Base-by-base conservation (phyloP, 768 basidiomycete genomes). In the Cystofilobasidium ferigula region DNA sequence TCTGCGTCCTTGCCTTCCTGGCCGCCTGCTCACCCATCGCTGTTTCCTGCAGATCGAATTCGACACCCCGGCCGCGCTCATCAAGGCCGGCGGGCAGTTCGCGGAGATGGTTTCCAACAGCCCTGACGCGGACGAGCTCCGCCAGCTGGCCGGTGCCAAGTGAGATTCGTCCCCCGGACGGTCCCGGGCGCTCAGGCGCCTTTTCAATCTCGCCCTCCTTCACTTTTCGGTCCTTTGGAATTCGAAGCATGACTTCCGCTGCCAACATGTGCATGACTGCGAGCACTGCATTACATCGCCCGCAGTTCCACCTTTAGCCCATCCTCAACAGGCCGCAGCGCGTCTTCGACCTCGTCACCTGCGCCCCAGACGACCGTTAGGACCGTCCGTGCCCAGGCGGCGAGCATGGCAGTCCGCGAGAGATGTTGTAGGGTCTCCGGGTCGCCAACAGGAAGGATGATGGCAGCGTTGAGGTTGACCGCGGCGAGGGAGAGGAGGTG, bases 1-100 rank as follows among this genome's bases (percentile, higher is more conserved):
- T n/a, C n/a, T n/a, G n/a, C n/a, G n/a, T n/a, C n/a, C n/a, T 32
- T 26, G 26, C 24, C 30, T 53, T 26, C 18, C 18, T 20, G 14
- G 18, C 5, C 48, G 24, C 5, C 48, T 6, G 48, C 24, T 7
- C 4, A 28, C 26, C n/a, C 16, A 8, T 51, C n/a, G 4, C 48
- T 16, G n/a, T 4, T 18, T 24, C n/a, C 6, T 24, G 7, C 51
- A 54, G 51, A 74, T 84, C 22, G 88, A 92, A 71, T 90, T 84
- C 73, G 89, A 86, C 64, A 78, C 82, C 14, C 89, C 89, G 0
- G 82, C 82, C 48, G 75, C 82, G 5, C 62, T 68, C 2, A 36
- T 68, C 35, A 28, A 43, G 26, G 30, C 51, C 51, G 51, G 51
- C 51, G 51, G 51, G 28, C 51, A 54, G 28, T 32, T 54, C 30